A percentile compares a stretch with the other conserved stretches of the same genome.
phyloP scores from a whole-genome alignment of 176 grass and related monocot species.

The Luzula sylvatica region DNA sequence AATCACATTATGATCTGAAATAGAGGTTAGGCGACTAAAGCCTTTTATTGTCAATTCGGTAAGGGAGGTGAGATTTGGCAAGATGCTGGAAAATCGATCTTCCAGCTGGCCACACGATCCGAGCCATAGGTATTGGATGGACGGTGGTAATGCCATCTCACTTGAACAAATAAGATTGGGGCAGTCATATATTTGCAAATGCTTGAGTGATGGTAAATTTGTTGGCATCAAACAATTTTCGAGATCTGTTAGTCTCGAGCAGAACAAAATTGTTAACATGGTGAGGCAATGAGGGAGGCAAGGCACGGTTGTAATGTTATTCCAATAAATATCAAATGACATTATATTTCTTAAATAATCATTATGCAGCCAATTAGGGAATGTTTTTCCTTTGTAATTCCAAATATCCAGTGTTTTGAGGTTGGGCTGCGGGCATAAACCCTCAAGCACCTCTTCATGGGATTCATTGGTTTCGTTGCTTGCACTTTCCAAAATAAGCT shows the following conservation, averaged over 20 bases:
- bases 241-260: background rate
- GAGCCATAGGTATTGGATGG: background rate
- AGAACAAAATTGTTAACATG: background rate
- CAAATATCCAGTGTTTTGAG: background rate
- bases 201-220: background rate
- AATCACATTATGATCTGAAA: no score
- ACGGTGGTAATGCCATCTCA: constrained; percentile 13
- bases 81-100: background rate
- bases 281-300: background rate
- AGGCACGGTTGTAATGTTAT: background rate
- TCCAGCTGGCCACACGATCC: background rate
- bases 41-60: background rate
- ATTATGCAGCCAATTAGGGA: background rate
- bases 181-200: background rate
- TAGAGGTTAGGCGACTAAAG: background rate
- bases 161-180: background rate
- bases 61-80: constrained; percentile 17
- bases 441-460: constrained; percentile 9
- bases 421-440: constrained; percentile 19
- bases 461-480: background rate
- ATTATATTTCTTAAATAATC: background rate
- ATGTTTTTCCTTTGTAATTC: background rate
- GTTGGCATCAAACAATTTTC: background rate
- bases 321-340: background rate
- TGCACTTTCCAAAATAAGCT: no score